Evolutionary conservation across 1,139 yeast genomes (phyloP).

Genomic region (Yamadazyma triangularis): DNA sequence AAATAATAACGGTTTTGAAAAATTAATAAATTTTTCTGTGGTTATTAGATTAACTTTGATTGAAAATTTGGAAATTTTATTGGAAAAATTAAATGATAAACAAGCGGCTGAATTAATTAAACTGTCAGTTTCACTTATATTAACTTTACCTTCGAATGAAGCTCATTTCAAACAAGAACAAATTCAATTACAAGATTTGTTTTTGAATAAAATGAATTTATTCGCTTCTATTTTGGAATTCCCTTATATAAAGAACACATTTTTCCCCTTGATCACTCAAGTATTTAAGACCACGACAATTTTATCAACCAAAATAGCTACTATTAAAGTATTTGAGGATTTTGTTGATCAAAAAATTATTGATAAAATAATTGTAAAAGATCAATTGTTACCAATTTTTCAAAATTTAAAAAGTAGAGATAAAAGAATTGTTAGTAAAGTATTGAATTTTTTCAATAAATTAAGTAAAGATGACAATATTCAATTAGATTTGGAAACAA

Average conservation of each 20-base stretch:
- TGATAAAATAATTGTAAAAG: constrained; percentile 69
- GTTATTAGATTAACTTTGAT: constrained; percentile 42
- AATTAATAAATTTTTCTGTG: constrained; percentile 33
- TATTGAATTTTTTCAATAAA: constrained; percentile 49
- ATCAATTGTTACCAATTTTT: constrained; percentile 73
- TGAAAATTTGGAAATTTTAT: constrained; percentile 50
- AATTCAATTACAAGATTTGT: constrained; percentile 51
- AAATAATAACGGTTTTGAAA: constrained; percentile 27
- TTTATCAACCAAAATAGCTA: constrained; percentile 66
- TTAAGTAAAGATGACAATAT: constrained; percentile 37
- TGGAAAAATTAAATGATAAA: constrained; percentile 48
- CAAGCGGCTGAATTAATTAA: constrained; percentile 33
- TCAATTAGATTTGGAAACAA: constrained; percentile 29
- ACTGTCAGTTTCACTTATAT: constrained; percentile 22
- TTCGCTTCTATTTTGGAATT: constrained; percentile 57
- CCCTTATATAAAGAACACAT: constrained; percentile 64
- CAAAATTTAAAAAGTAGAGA: constrained; percentile 75
- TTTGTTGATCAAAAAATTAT: constrained; percentile 57
- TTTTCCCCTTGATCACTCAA: constrained; percentile 67
- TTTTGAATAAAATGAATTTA: constrained; percentile 42
- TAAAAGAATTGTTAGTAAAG: constrained; percentile 55
- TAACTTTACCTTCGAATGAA: constrained; percentile 25
- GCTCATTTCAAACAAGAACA: constrained; percentile 26
- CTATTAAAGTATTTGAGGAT: constrained; percentile 60
- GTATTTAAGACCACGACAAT: constrained; percentile 82